These are phyloP conservation scores for Mycena epipterygia DNA, from an alignment of 768 basidiomycete genomes.

Conservation along the genomic window DNA sequence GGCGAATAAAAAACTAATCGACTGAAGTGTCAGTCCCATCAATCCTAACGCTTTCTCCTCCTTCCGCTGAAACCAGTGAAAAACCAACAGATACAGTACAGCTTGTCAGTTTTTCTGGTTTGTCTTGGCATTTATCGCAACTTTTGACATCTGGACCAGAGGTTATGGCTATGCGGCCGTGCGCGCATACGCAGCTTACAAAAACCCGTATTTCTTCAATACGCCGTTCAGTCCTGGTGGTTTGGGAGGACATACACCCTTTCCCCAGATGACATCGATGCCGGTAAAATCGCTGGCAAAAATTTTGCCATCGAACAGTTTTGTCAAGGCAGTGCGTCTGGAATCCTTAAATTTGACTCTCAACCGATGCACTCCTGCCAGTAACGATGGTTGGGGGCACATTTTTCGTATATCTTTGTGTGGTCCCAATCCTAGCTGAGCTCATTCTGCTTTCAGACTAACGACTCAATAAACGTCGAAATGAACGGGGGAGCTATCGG, in stretches of 20 bases:
- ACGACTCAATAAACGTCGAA: background rate
- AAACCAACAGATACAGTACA: too few species aligned
- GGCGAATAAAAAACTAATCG: too few species aligned
- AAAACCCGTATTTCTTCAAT: background rate
- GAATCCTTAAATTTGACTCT: background rate
- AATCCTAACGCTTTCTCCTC: too few species aligned
- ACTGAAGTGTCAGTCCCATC: too few species aligned
- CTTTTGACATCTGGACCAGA: too few species aligned
- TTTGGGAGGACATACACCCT: conserved; percentile 5
- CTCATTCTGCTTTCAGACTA: background rate
- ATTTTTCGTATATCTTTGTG: background rate
- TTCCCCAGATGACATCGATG: background rate
- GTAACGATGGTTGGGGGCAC: conserved; percentile 21
- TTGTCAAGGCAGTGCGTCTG: conserved; percentile 4
- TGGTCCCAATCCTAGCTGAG: too few species aligned
- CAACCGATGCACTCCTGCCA: background rate
- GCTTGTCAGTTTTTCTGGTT: too few species aligned
- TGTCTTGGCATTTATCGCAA: too few species aligned
- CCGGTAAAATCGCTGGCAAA: background rate
- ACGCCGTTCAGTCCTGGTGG: conserved; percentile 5
- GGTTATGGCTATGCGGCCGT: conserved; percentile 4
- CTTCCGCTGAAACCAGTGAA: too few species aligned
- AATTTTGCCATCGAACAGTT: background rate
- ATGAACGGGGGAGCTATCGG: background rate
- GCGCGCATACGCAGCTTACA: conserved; percentile 18